phyloP scores from a whole-genome alignment of 768 basidiomycete genomes.

The Pleurotus giganteus region DNA sequence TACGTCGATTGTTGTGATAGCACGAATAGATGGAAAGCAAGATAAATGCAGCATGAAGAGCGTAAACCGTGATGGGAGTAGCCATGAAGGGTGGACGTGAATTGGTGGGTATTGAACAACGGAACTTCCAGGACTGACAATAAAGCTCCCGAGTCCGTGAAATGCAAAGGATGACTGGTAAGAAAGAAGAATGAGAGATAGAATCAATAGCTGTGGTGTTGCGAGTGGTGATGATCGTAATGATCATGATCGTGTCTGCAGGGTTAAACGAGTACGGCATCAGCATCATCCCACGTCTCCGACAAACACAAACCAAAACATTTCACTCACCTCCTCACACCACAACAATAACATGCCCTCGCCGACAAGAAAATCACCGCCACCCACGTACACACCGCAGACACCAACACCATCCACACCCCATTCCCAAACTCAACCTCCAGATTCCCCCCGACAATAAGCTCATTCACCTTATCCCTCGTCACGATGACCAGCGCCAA shows the following conservation, averaged over 20 bases:
- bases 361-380: slow-evolving; percentile 61
- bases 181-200: background rate
- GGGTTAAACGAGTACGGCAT: background rate
- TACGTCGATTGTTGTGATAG: too few species aligned
- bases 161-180: too few species aligned
- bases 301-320: background rate
- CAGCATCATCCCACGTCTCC: background rate
- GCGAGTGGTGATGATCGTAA: slow-evolving; percentile 3
- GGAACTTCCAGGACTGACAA: too few species aligned
- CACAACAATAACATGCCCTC: slow-evolving; percentile 67
- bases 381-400: slow-evolving; percentile 54
- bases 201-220: slow-evolving; percentile 3
- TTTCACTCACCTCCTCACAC: slow-evolving; percentile 43
- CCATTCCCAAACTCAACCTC: slow-evolving; percentile 59
- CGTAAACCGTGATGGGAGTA: too few species aligned
- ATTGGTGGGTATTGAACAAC: too few species aligned
- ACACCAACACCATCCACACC: slow-evolving; percentile 69
- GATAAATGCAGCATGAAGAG: too few species aligned
- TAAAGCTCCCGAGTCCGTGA: too few species aligned
- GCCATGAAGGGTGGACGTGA: too few species aligned
- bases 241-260: slow-evolving; percentile 10
- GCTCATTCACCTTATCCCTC: slow-evolving; percentile 27
- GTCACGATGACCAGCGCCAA: slow-evolving; percentile 58
- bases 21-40: too few species aligned
- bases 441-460: slow-evolving; percentile 41